Evolutionary conservation across 768 basidiomycete genomes (phyloP).

Genomic region (Megacollybia marginata): DNA sequence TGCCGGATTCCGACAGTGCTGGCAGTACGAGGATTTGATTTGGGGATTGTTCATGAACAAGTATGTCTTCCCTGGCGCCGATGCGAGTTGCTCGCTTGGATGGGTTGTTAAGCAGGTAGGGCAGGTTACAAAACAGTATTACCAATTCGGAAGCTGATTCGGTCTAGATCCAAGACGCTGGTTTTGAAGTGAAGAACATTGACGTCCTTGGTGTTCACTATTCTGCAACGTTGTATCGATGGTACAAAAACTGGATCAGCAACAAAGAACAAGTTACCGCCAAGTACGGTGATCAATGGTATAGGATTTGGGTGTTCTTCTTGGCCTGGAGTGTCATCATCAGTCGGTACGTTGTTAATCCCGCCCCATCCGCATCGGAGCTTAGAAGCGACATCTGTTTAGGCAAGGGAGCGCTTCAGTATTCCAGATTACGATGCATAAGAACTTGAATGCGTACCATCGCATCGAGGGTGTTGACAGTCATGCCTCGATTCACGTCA

Average conservation of each 20-base stretch:
- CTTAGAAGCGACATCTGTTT: not conserved
- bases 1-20: slow-evolving; percentile 90
- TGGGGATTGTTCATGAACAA: slow-evolving; percentile 99
- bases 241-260: slow-evolving; percentile 96
- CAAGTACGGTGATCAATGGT: slow-evolving; percentile 92
- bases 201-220: slow-evolving; percentile 98
- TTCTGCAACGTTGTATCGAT: slow-evolving; percentile 80
- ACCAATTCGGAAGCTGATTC: not conserved
- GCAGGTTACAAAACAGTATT: not conserved
- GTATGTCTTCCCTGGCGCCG: slow-evolving; percentile 97
- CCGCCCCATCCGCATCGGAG: not conserved
- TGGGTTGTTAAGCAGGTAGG: slow-evolving; percentile 75
- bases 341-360: slow-evolving; percentile 41
- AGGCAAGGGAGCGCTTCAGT: slow-evolving; percentile 88
- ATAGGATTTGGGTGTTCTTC: slow-evolving; percentile 95
- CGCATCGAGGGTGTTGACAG: slow-evolving; percentile 79
- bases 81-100: slow-evolving; percentile 90
- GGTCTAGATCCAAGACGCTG: slow-evolving; percentile 72
- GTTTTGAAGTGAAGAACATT: slow-evolving; percentile 94
- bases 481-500: slow-evolving; percentile 75
- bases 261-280: slow-evolving; percentile 87
- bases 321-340: slow-evolving; percentile 86
- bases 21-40: slow-evolving; percentile 98
- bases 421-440: slow-evolving; percentile 97
- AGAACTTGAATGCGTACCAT: slow-evolving; percentile 95